Evolutionary conservation across 768 basidiomycete genomes (phyloP), one percentile per base, ranked within the genome.

Genomic region (Gymnopilus junonius): DNA sequence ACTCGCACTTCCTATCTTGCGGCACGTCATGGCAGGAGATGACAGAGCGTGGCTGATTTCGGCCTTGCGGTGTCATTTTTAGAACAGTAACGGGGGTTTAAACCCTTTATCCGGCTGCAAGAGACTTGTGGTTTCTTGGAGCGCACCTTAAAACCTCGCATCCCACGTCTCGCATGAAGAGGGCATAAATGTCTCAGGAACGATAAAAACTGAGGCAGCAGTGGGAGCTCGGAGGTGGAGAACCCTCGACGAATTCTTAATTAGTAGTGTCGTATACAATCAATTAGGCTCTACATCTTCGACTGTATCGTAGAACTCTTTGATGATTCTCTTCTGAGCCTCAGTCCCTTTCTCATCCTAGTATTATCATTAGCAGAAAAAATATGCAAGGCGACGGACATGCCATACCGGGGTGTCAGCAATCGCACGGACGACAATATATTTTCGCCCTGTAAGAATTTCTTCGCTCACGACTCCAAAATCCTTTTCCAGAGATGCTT

Each of bases 291-390:
- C 84, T 56, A 85, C 82, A 65, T 96, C 92, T 59, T 88, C 84
- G 4, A 94, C 90, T 4, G 85, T 87, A n/a, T 85, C 85, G 69
- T 95, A 97, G 73, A 96, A 94, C 71, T 96, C 95, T 68, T 82
- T 83, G 50, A 94, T 89, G 46, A 97, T 85, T 56, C 92, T 81
- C 68, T 88, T 85, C 73, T 97, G 95, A 0, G 88, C 88, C 34
- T 93, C 85, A 42, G 76, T 69, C 0, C 87, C 85, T 15, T 81
- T 88, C 76, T 97, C 95, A 23, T 65, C 72, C 83, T 84, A 59
- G 32, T 10, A 40, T 50, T 15, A 45, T 50, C 35, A 61, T 59
- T 58, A 55, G 42, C 10, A 21, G 39, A 66, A 42, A n/a, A 37
- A 21, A 51, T 54, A 21, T 54, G 14, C 15, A 46, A 40, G 32